A percentile compares a stretch with the other conserved stretches of the same genome.
phyloP scores from a whole-genome alignment of 2,329 filamentous ascomycete species.

The Cordyceps militaris region DNA sequence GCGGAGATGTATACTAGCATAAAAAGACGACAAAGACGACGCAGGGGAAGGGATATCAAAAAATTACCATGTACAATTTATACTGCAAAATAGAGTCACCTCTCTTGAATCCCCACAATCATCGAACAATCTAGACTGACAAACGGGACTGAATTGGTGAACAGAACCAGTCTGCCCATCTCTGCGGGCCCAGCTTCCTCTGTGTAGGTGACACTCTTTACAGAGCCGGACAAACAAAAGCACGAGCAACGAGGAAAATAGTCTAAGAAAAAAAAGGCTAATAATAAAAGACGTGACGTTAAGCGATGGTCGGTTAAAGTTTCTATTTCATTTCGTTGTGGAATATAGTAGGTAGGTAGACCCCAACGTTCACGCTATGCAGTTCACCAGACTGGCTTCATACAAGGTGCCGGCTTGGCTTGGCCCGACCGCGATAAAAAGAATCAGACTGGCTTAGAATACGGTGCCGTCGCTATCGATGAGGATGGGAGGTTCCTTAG shows the following conservation, averaged over 20 bases:
- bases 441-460: conserved; percentile 51
- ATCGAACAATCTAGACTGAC: too few species aligned
- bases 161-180: too few species aligned
- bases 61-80: conserved; percentile 4
- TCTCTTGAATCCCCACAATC: not conserved
- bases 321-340: not conserved
- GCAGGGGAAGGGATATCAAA: not conserved
- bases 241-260: not conserved
- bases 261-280: not conserved
- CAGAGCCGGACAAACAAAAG: too few species aligned
- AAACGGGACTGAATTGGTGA: too few species aligned
- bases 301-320: not conserved
- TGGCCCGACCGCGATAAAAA: not conserved
- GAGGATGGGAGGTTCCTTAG: conserved; percentile 91
- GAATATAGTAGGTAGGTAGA: not conserved
- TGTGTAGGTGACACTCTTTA: too few species aligned
- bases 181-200: too few species aligned
- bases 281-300: not conserved
- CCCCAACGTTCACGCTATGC: not conserved
- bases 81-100: not conserved
- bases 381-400: not conserved
- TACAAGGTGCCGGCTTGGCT: not conserved
- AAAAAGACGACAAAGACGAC: not conserved
- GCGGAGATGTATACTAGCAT: conserved; percentile 6
- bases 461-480: conserved; percentile 95